Percentiles rank a stretch among this genome's conserved stretches.
Evolutionary conservation across 352 stramenopile species (phyloP).

Genomic region (Phytophthora macrochlamydospora): DNA sequence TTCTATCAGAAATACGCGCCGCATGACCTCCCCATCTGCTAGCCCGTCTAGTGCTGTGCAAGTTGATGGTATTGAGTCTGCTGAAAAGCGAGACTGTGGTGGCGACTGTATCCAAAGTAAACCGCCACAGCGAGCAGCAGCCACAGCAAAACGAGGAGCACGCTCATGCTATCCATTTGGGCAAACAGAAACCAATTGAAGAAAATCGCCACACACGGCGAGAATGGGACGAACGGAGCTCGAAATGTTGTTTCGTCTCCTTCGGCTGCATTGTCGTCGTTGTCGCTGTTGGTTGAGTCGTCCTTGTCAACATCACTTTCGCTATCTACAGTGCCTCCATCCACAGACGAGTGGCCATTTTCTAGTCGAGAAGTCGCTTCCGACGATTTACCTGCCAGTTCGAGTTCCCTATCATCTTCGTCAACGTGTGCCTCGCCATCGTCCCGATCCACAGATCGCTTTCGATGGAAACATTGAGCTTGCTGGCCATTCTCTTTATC

Average conservation of each 20-base stretch:
- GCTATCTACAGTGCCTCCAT: conserved; percentile 12
- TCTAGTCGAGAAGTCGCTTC: conserved; percentile 13
- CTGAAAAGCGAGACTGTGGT: conserved; percentile 74
- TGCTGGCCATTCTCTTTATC: neutral
- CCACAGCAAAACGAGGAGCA: conserved; percentile 73
- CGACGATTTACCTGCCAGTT: neutral
- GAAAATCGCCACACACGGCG: conserved; percentile 83
- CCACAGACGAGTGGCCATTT: conserved; percentile 4
- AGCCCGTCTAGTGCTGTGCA: conserved; percentile 27
- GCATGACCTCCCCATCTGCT: too few species aligned
- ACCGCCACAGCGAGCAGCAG: conserved; percentile 64
- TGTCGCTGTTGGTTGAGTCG: conserved; percentile 10
- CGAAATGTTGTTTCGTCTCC: conserved; percentile 51
- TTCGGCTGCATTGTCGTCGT: conserved; percentile 38
- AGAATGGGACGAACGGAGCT: conserved; percentile 75
- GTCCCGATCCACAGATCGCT: conserved; percentile 20
- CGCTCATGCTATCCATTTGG: conserved; percentile 73
- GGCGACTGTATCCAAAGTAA: conserved; percentile 76
- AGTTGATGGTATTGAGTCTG: conserved; percentile 69
- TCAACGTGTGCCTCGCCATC: conserved; percentile 4
- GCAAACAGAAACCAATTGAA: conserved; percentile 91
- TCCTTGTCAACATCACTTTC: conserved; percentile 26
- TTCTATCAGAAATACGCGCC: too few species aligned
- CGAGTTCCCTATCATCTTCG: conserved; percentile 2
- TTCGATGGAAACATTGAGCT: conserved; percentile 9